These are phyloP conservation scores for Wilcoxina mikolae DNA, from an alignment of 495 filamentous ascomycete species.

Conservation along the genomic window DNA sequence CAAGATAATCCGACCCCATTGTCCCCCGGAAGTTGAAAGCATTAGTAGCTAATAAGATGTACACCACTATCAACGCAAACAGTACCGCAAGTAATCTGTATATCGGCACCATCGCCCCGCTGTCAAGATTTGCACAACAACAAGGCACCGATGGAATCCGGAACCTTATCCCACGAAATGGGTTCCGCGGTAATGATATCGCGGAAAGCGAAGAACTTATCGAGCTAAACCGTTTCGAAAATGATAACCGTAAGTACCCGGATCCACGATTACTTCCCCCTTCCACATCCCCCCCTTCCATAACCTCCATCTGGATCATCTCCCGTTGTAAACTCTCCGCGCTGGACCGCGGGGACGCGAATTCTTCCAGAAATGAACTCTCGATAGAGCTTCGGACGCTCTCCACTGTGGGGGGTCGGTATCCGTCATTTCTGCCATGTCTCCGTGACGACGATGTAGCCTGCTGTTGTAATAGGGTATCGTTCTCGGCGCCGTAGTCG, in stretches of 20 bases:
- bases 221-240: slow-evolving; percentile 36
- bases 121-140: slow-evolving; percentile 4
- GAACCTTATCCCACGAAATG: slow-evolving; percentile 21
- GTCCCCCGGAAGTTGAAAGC: slow-evolving; percentile 44
- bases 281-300: slow-evolving; percentile 43
- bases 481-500: slow-evolving; percentile 25
- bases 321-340: slow-evolving; percentile 49
- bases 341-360: slow-evolving; percentile 31
- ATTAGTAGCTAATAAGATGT: slow-evolving; percentile 70
- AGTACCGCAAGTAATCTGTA: slow-evolving; percentile 59
- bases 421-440: slow-evolving; percentile 33
- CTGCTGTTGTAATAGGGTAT: slow-evolving; percentile 19
- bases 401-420: slow-evolving; percentile 65
- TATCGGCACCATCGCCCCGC: slow-evolving; percentile 36
- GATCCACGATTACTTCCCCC: slow-evolving; percentile 41
- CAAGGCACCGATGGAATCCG: slow-evolving; percentile 14
- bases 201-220: slow-evolving; percentile 36
- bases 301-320: slow-evolving; percentile 79
- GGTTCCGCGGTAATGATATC: slow-evolving; percentile 31
- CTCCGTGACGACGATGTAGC: neutral
- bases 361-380: slow-evolving; percentile 30
- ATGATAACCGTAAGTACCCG: slow-evolving; percentile 33
- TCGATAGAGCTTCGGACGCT: slow-evolving; percentile 48
- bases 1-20: slow-evolving; percentile 14
- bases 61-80: slow-evolving; percentile 59